A percentile compares a stretch with the other conserved stretches of the same genome.
phyloP scores from a whole-genome alignment of 176 grass and related monocot genomes.

The Ampelocalamus luodianensis region DNA sequence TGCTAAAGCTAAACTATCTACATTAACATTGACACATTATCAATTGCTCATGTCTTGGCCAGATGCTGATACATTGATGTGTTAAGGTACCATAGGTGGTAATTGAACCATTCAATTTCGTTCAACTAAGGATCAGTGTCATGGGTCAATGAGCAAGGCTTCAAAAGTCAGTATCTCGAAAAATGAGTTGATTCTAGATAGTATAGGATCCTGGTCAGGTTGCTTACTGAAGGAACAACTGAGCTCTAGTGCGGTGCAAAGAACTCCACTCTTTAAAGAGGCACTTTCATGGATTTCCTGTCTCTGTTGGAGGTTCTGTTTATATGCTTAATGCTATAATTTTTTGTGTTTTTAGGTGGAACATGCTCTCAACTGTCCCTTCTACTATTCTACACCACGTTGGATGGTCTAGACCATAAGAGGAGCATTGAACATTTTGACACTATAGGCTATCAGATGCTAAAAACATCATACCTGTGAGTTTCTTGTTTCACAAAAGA shows the following conservation, averaged over 20 bases:
- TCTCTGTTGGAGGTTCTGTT: not conserved
- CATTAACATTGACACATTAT: too few species aligned
- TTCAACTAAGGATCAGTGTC: conserved; percentile 37
- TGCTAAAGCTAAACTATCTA: too few species aligned
- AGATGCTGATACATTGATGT: conserved; percentile 48
- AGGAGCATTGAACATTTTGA: conserved; percentile 21
- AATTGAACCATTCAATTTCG: conserved; percentile 41
- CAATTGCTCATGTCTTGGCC: too few species aligned
- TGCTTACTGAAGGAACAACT: conserved; percentile 54
- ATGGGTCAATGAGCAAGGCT: conserved; percentile 50
- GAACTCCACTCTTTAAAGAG: conserved; percentile 40
- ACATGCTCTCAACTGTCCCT: conserved; percentile 11
- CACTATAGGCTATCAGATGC: not conserved
- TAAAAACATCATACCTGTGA: conserved; percentile 6
- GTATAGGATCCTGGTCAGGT: conserved; percentile 59
- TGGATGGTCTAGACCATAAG: conserved; percentile 37
- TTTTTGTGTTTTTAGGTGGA: conserved; percentile 18
- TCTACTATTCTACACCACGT: not conserved
- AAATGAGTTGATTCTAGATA: conserved; percentile 55
- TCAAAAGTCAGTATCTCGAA: conserved; percentile 58
- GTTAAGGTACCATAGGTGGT: conserved; percentile 5
- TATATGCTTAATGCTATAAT: not conserved
- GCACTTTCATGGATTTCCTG: conserved; percentile 31
- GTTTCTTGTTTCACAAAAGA: not conserved
- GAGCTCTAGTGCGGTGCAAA: not conserved